Base-by-base conservation (phyloP, 805 yeast species). In the Wickerhamomyces hampshirensis region DNA sequence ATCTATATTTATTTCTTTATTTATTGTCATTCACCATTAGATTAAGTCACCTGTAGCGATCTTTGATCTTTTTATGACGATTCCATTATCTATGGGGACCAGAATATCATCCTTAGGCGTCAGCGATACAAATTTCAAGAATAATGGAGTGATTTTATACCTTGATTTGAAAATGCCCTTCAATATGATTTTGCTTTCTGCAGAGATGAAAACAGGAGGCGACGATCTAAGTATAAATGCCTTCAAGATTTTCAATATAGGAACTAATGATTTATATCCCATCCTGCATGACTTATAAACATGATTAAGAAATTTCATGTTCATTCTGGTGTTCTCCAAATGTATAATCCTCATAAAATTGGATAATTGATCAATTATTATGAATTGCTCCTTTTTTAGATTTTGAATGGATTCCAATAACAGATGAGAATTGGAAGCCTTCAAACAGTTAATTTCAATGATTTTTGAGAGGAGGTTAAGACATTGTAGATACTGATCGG, bases 181-280 rank as follows among this genome's bases (percentile, higher is more conserved):
- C 16, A 46, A 18, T 3, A 39, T 24, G 15, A 18, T 16, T 16
- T 17, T 21, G 30, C 7, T 37, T 29, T 31, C 26, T 18, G 10
- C 35, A 10, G 35, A 32, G 7, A 34, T 35, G 17, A 12, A 13
- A 7, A 15, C 10, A 6, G 31, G 30, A 14, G 17, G 19, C 14
- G 15, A 13, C 15, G 23, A 6, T 15, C 28, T 13, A 7, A 18
- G 15, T 18, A 40, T 30, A 27, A 39, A 46, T n/a, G 19, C 14
- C 23, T 38, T 41, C n/a, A 50, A 23, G 10, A 36, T 11, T 15
- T 36, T 37, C 16, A 48, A 17, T 5, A 40, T 28, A 13, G 50
- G 53, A 12, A 48, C 37, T 24, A 47, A 27, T 4, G 46, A 39
- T 19, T 40, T 34, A 23, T 36, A 41, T 0, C 40, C 46, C 17